Base-by-base conservation (phyloP, 768 basidiomycete species). In the Dioszegia aurantiaca region DNA sequence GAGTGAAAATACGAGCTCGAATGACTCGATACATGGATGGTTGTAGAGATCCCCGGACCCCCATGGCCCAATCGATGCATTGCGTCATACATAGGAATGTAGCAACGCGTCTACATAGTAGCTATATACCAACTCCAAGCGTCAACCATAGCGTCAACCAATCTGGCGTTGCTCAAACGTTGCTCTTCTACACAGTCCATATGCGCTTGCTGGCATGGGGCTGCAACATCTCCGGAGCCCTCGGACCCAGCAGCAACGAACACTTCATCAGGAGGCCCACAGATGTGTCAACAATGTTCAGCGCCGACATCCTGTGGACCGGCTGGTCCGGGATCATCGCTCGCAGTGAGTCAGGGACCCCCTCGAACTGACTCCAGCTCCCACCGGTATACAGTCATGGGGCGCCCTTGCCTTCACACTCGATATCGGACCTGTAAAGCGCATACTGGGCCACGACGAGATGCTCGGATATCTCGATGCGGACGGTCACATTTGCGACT, bases 321-420 rank as follows among this genome's bases (percentile, higher is more conserved):
- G 44, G 64, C 16, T 72, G 67, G 67, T 53, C 58, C 2, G 59
- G 64, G 26, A 60, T 64, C 4, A 56, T 68, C 17, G 64, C 39
- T 16, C 24, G 37, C 46, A 43, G 62, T 69, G 36, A 24, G 64
- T 57, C n/a, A n/a, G n/a, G n/a, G n/a, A n/a, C 12, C 17, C 14
- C 9, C 12, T 16, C 8, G 27, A 33, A 23, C 46, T 47, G 30
- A 47, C 11, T 9, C 33, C 31, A 51, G 48, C 19, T 21, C 4
- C 48, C 9, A 16, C 12, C 14, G 48, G 48, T 3, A 23, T 51
- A 1, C 21, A 24, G 48, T 9, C 16, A 6, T 36, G 48, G 31
- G 48, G 48, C 28, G 46, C 28, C 12, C 14, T 30, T 30, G 14
- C 28, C 46, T 36, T 30, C 16, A 27, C 36, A 4, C n/a, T 23